Conservation (phyloP, 306 rosid species). For the Cucurbita argyrosperma region DNA sequence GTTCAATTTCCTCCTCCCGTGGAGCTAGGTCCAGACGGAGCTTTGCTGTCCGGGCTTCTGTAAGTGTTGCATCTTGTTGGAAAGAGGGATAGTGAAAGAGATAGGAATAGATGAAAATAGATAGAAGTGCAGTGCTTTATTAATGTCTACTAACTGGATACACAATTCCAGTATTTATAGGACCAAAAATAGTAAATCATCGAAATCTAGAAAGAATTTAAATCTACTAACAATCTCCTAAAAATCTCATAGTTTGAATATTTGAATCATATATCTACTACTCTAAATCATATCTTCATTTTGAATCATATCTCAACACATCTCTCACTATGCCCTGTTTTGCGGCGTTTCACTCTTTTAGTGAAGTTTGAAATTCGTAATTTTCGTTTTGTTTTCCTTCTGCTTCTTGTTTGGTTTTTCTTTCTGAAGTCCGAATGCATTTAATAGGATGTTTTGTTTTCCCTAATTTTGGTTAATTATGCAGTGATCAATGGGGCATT, state of each 20-base stretch:
- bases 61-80: slow-evolving; percentile 18
- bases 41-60: slow-evolving; percentile 62
- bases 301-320: no score
- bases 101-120: no score
- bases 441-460: not conserved
- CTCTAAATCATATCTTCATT: no score
- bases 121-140: no score
- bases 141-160: no score
- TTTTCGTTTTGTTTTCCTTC: not conserved
- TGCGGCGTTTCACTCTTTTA: not conserved
- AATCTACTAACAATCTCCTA: no score
- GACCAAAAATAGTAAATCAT: no score
- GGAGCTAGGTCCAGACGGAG: slow-evolving; percentile 23
- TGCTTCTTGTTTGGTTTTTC: not conserved
- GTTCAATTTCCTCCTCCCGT: slow-evolving; percentile 29
- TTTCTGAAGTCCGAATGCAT: not conserved
- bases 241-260: no score
- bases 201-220: no score
- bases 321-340: not conserved
- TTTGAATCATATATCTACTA: no score
- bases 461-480: not conserved
- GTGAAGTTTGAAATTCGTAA: not conserved
- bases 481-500: not conserved
- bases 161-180: no score
- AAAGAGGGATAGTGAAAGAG: no score